Percentiles rank a stretch among this genome's conserved stretches.
phyloP scores from a whole-genome alignment of 495 filamentous ascomycete species.

The Podospora bellae-mahoneyi region DNA sequence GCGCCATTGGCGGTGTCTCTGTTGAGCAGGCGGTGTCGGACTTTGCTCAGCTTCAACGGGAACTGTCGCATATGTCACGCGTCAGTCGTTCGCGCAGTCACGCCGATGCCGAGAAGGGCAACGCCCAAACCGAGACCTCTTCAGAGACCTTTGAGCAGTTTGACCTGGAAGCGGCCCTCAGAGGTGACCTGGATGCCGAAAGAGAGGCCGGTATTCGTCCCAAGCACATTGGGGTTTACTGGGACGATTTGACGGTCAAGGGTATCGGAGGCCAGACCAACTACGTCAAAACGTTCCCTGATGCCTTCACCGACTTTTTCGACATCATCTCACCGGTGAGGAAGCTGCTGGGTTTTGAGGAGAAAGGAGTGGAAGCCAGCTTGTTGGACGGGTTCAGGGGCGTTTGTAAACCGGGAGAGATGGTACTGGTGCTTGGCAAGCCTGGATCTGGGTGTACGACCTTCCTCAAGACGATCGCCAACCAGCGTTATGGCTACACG shows the following conservation, averaged over 20 bases:
- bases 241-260: slow-evolving; percentile 73
- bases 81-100: slow-evolving; percentile 40
- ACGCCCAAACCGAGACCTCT: slow-evolving; percentile 45
- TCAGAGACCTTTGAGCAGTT: slow-evolving; percentile 57
- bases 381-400: slow-evolving; percentile 55
- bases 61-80: slow-evolving; percentile 65
- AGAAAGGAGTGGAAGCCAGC: slow-evolving; percentile 63
- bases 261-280: slow-evolving; percentile 74
- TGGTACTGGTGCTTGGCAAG: slow-evolving; percentile 83
- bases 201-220: slow-evolving; percentile 70
- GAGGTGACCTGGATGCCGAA: slow-evolving; percentile 66
- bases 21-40: slow-evolving; percentile 71
- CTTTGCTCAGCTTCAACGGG: slow-evolving; percentile 69
- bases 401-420: slow-evolving; percentile 71
- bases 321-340: slow-evolving; percentile 60
- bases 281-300: slow-evolving; percentile 78
- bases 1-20: slow-evolving; percentile 53
- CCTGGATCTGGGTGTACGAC: slow-evolving; percentile 87
- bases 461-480: slow-evolving; percentile 80
- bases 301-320: slow-evolving; percentile 74
- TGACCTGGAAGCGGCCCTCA: slow-evolving; percentile 65
- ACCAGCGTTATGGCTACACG: slow-evolving; percentile 77
- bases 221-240: slow-evolving; percentile 78
- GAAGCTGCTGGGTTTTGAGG: slow-evolving; percentile 55
- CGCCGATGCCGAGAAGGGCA: slow-evolving; percentile 43